Percentiles rank a stretch among this genome's conserved stretches.
Evolutionary conservation across 2,329 filamentous ascomycete genomes (phyloP).

Genomic region (Penicillium glabrum): DNA sequence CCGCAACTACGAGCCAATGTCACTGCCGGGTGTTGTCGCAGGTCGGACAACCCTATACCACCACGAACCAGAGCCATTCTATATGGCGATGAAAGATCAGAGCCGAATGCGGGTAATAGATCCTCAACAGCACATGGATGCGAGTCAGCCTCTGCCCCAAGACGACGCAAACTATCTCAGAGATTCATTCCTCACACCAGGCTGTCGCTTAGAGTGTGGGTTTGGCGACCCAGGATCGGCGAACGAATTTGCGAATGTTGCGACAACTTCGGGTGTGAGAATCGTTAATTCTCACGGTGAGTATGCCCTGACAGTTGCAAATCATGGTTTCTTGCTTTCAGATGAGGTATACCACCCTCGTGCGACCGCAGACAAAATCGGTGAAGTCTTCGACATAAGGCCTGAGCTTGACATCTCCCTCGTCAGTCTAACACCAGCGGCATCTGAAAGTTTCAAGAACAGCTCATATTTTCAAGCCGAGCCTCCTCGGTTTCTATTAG

Average conservation of each 20-base stretch:
- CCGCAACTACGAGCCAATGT: too few species aligned
- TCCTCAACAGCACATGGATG: neutral
- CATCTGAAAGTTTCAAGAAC: constrained; percentile 6
- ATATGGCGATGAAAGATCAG: constrained; percentile 1
- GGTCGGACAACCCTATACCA: too few species aligned
- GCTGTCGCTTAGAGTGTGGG: constrained; percentile 8
- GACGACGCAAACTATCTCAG: constrained; percentile 13
- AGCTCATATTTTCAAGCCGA: constrained; percentile 11
- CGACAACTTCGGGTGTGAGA: constrained; percentile 8
- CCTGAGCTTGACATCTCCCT: constrained; percentile 9
- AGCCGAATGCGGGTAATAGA: constrained; percentile 3
- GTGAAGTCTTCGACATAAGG: constrained; percentile 1
- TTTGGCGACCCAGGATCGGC: constrained; percentile 1
- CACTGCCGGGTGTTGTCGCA: too few species aligned
- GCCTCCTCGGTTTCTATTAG: neutral
- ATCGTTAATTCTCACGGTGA: constrained; percentile 6
- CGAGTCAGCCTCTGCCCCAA: constrained; percentile 1
- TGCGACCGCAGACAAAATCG: constrained; percentile 2
- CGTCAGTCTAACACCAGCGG: constrained; percentile 5
- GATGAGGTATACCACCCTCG: constrained; percentile 4
- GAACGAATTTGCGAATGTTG: constrained; percentile 1
- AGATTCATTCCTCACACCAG: constrained; percentile 7
- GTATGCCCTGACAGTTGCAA: constrained; percentile 3
- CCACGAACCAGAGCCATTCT: constrained; percentile 1
- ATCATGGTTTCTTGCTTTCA: constrained; percentile 6